Evolutionary conservation across 2,329 filamentous ascomycete genomes (phyloP), one percentile per base, ranked within the genome.

Genomic region (Cordyceps sp.): DNA sequence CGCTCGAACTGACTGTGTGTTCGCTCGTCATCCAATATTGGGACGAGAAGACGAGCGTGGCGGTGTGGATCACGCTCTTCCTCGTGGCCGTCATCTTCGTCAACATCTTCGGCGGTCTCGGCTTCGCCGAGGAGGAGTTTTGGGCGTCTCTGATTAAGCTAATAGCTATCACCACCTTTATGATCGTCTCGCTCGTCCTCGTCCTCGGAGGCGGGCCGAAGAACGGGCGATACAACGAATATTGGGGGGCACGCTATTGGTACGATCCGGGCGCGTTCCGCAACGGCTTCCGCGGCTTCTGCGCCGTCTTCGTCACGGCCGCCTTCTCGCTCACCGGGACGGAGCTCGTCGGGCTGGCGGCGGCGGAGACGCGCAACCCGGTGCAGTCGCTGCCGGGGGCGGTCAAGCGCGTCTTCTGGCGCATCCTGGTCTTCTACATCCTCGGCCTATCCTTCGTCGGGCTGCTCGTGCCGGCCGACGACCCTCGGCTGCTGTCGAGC

Each of bases 331-430:
- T 77, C 40, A 65, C 72, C 3, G 75, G 75, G 10, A 78, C 75
- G 2, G 76, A 80, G 47, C 56, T 78, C 5, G 74, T 80, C 29
- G 77, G 76, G 45, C 64, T 82, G 8, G 74, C 75, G 5, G 77
- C 77, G 4, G 77, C 76, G 10, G 77, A 82, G 53, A 69, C 74
- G 0, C 54, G 49, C 4, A 78, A 80, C 45, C 77, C 77, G 1
- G 65, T 71, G 39, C 73, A 80, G 48, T 70, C 75, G 1, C 64
- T 92, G 1, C 83, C 83, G 1, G 76, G 73, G 16, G 82, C 83
- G 2, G 73, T 85, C 45, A 88, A 85, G 59, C 81, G 88, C 53
- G 78, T 65, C 21, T 65, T 64, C 42, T 64, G 61, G 61, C 59
- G 62, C 46, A 62, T 65, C 40, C 60, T 58, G n/a, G 47, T 64